Base-by-base conservation (phyloP, 2,329 filamentous ascomycete species). In the Diaporthe citriasiana region DNA sequence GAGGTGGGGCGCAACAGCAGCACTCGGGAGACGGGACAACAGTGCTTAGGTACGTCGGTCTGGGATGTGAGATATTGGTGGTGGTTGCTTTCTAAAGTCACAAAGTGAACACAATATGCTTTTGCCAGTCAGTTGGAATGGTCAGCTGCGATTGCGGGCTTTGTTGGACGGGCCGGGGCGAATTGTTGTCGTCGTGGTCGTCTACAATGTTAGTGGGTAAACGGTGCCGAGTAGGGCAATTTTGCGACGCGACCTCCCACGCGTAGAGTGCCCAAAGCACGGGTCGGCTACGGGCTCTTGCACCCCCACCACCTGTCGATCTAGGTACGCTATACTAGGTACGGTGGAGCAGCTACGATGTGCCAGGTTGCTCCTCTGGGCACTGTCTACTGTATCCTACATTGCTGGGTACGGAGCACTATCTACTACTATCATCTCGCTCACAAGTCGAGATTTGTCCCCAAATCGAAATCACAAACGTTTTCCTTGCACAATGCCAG, bases 251-350 rank as follows among this genome's bases (percentile, higher is more conserved):
- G 69, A 51, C 69, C 47, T 38, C 55, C 33, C 69, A 71, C 69
- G 69, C 69, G 69, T 71, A 71, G 69, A 63, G 69, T 60, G 55
- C 42, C 59, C 59, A 51, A 35, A 66, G 60, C 68, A 57, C 50
- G 33, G 53, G 68, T 45, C 50, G 38, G 42, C 35, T 42, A 47
- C 38, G 25, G 68, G 68, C 68, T n/a, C 53, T 38, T 57, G 68
- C 68, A 35, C 42, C 42, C 38, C 38, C 45, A 47, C n/a, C 56
- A 27, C 35, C 57, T 30, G 10, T n/a, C n/a, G n/a, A 42, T 42
- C 57, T 47, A 22, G 17, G 12, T 47, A 22, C 7, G 1, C 1
- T 22, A 22, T 12, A 7, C 38, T 38, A 38, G 38, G 42, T 22
- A 22, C 19, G 9, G 17, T 40, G 42, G 30, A 19, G 7, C 51